These are phyloP conservation scores for Neocatenulostroma microsporum DNA, from an alignment of 2,329 filamentous ascomycete species.

Conservation along the genomic window DNA sequence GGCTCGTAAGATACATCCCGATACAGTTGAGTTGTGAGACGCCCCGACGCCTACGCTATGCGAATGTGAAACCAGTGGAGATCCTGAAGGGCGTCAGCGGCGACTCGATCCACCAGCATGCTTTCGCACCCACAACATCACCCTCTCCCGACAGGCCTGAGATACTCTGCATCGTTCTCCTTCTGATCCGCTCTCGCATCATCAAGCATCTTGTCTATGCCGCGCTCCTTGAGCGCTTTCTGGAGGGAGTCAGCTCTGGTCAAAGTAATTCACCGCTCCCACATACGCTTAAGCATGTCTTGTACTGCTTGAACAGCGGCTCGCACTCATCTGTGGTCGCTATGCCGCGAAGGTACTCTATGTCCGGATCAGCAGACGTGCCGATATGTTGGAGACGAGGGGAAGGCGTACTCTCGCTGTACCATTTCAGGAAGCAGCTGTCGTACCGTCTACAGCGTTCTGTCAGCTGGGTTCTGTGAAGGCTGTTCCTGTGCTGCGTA, in stretches of 20 bases:
- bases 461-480: neutral
- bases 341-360: constrained; percentile 79
- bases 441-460: constrained; percentile 71
- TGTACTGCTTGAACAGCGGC: constrained; percentile 78
- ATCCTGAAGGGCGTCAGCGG: too few species aligned
- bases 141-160: constrained; percentile 39
- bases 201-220: constrained; percentile 86
- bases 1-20: too few species aligned
- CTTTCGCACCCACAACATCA: neutral
- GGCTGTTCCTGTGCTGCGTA: constrained; percentile 39
- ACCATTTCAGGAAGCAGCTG: constrained; percentile 97
- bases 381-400: neutral
- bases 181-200: constrained; percentile 84
- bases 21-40: too few species aligned
- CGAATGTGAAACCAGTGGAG: too few species aligned
- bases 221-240: constrained; percentile 78
- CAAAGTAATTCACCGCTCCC: neutral
- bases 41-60: too few species aligned
- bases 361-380: neutral
- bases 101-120: too few species aligned
- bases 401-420: constrained; percentile 79
- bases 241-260: constrained; percentile 31
- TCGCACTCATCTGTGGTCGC: constrained; percentile 81
- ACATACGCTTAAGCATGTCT: constrained; percentile 71
- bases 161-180: constrained; percentile 71